Evolutionary conservation across 1,284 basidiomycete genomes (phyloP).

Genomic region (Ustanciosporium gigantosporum): DNA sequence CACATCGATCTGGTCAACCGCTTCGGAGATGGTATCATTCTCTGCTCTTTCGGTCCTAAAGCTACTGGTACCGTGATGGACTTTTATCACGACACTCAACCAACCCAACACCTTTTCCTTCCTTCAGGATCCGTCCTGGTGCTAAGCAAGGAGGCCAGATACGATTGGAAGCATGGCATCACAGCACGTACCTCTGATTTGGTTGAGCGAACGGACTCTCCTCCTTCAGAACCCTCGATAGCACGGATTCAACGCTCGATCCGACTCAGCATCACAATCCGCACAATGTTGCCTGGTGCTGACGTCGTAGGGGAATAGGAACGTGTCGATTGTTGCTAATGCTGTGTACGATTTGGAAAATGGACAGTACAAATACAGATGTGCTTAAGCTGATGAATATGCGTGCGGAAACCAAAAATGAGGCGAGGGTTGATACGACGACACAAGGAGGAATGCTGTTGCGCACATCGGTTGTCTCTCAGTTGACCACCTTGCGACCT

Average conservation of each 20-base stretch:
- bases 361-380: no score
- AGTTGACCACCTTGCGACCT: slow-evolving; percentile 17
- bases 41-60: slow-evolving; percentile 38
- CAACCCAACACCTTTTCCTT: slow-evolving; percentile 56
- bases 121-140: slow-evolving; percentile 62
- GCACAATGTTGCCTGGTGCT: slow-evolving; percentile 41
- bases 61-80: slow-evolving; percentile 43
- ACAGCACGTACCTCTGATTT: slow-evolving; percentile 19
- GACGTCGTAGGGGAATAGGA: slow-evolving; percentile 30
- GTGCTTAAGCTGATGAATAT: no score
- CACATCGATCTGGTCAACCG: slow-evolving; percentile 64
- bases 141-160: slow-evolving; percentile 62
- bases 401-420: no score
- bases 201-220: neutral
- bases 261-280: slow-evolving; percentile 44
- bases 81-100: slow-evolving; percentile 13
- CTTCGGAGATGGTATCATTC: slow-evolving; percentile 60
- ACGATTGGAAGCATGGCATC: slow-evolving; percentile 64
- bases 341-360: no score
- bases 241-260: slow-evolving; percentile 11
- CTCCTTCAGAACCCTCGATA: neutral
- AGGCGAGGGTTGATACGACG: no score
- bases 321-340: no score
- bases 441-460: no score
- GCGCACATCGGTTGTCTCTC: no score